Conservation (phyloP, 1,284 basidiomycete species). For the Trichosporon asahii region DNA sequence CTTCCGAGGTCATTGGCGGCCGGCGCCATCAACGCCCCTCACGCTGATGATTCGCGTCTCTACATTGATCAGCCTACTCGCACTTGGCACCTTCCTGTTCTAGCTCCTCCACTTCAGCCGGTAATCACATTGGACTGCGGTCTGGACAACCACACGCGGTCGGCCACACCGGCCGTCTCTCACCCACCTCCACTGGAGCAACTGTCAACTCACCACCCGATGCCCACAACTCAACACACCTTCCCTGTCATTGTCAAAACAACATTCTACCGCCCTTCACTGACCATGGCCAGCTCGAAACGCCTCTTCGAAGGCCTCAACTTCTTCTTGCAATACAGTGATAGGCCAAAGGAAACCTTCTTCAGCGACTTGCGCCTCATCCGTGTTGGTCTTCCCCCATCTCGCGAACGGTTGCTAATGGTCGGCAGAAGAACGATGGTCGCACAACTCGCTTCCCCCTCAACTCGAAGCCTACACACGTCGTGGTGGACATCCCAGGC, state of each 20-base stretch:
- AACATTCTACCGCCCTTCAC: neutral
- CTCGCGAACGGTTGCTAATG: neutral
- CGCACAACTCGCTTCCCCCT: constrained; percentile 1
- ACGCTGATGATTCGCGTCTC: too few species aligned
- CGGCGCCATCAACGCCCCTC: too few species aligned
- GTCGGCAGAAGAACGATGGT: neutral
- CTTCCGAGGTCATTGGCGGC: too few species aligned
- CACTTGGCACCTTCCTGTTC: too few species aligned
- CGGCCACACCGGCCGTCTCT: too few species aligned
- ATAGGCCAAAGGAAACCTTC: neutral
- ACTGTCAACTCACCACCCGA: neutral
- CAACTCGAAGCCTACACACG: neutral
- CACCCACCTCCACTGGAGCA: too few species aligned
- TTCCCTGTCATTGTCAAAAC: neutral
- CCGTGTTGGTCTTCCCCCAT: neutral
- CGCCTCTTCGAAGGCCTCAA: neutral
- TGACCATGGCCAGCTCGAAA: neutral
- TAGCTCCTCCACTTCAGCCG: too few species aligned
- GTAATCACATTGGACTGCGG: too few species aligned
- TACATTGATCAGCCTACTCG: too few species aligned
- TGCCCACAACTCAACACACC: neutral
- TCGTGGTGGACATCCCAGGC: constrained; percentile 9
- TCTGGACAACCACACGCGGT: too few species aligned
- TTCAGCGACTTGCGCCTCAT: neutral
- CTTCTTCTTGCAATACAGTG: neutral